A percentile compares a stretch with the other conserved stretches of the same genome.
These are phyloP conservation scores for Nakazawaea populi DNA, from an alignment of 805 yeast genomes.

Conservation along the genomic window DNA sequence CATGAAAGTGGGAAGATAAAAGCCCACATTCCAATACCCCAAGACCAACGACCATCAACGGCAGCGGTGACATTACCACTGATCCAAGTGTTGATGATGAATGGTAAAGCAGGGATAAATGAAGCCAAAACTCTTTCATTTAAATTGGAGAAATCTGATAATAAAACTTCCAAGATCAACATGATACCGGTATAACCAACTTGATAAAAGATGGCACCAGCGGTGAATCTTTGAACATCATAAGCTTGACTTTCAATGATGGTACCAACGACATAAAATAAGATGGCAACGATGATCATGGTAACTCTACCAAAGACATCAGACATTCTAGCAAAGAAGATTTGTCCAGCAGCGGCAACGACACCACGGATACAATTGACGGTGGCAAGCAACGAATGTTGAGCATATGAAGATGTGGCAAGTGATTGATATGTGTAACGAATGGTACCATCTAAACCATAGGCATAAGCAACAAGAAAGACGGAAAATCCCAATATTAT, in stretches of 20 bases:
- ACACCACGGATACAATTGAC: constrained; percentile 53
- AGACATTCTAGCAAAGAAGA: constrained; percentile 56
- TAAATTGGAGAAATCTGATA: constrained; percentile 62
- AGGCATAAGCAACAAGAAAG: constrained; percentile 52
- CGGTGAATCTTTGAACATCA: constrained; percentile 53
- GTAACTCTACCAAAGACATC: constrained; percentile 65
- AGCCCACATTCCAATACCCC: constrained; percentile 83
- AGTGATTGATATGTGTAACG: constrained; percentile 43
- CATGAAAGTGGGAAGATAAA: constrained; percentile 63
- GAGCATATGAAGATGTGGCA: constrained; percentile 49
- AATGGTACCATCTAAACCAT: constrained; percentile 50
- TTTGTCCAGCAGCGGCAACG: constrained; percentile 62
- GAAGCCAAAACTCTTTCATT: constrained; percentile 67
- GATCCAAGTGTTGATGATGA: constrained; percentile 74
- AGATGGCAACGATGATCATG: constrained; percentile 38
- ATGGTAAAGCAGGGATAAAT: constrained; percentile 65
- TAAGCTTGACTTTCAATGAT: constrained; percentile 56
- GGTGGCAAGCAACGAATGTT: constrained; percentile 53
- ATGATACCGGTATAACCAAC: constrained; percentile 62
- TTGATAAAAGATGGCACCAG: constrained; percentile 52
- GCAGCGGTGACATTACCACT: constrained; percentile 49
- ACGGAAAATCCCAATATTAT: constrained; percentile 38
- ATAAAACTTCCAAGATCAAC: constrained; percentile 47
- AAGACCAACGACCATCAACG: constrained; percentile 45
- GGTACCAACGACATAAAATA: constrained; percentile 59